Conservation (phyloP, 192 early-diverging fungal species). For the Diversispora eburnea region DNA sequence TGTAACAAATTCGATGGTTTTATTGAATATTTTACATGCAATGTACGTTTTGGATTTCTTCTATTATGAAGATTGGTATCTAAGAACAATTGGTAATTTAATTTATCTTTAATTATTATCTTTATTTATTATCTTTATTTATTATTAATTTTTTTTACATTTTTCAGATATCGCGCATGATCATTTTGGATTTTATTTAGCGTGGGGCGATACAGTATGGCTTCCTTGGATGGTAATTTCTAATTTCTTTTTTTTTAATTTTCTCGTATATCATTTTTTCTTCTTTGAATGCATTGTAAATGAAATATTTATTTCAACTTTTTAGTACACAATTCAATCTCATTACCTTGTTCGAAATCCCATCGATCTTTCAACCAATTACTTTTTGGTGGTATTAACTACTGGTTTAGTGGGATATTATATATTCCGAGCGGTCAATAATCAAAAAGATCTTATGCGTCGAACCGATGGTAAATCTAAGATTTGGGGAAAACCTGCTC, state of each 20-base stretch:
- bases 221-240: conserved; percentile 64
- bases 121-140: conserved; percentile 8
- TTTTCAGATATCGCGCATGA: conserved; percentile 72
- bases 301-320: not conserved
- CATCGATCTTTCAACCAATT: conserved; percentile 57
- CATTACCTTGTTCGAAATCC: conserved; percentile 74
- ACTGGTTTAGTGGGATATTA: conserved; percentile 69
- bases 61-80: conserved; percentile 82
- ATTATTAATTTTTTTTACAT: not conserved
- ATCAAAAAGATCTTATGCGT: conserved; percentile 76
- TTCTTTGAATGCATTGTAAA: not conserved
- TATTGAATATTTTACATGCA: conserved; percentile 69
- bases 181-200: conserved; percentile 83
- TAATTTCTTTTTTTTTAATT: not conserved
- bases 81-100: conserved; percentile 62
- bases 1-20: conserved; percentile 78
- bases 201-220: conserved; percentile 81
- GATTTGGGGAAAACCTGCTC: conserved; percentile 77
- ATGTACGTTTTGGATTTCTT: conserved; percentile 81
- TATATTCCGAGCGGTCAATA: conserved; percentile 77
- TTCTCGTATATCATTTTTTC: not conserved
- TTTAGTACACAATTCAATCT: conserved; percentile 72
- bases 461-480: conserved; percentile 65
- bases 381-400: conserved; percentile 47
- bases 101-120: not conserved